Base-by-base conservation (phyloP, 805 yeast species). In the Torulaspora indica region DNA sequence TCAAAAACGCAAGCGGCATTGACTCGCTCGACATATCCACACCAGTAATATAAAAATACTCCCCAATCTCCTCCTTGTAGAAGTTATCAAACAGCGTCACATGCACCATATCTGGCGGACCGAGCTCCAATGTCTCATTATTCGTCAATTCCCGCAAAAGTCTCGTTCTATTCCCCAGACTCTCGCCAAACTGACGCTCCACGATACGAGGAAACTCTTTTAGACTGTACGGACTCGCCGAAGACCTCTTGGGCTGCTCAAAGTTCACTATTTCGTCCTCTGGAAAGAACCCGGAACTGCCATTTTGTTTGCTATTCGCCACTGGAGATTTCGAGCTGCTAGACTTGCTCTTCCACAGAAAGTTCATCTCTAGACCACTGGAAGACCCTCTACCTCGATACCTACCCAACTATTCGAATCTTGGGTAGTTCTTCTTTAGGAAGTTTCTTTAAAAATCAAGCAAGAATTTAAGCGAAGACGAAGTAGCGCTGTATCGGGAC, bases 61-160 rank as follows among this genome's bases (percentile, higher is more conserved):
- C 71, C 1, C 82, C 78, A 10, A 68, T 64, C 46, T 78, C 82
- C 43, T 73, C 71, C 30, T 45, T 49, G 14, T 68, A 61, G 36
- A 71, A 65, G 44, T 68, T 69, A 36, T 75, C 73, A 44, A 67
- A 67, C 25, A 64, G 59, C n/a, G 75, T 64, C n/a, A 71, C 51
- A 53, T 74, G 56, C 38, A 56, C 78, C 45, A 85, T 67, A 63
- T 85, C 95, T 3, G 89, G 83, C 2, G 89, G 86, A 0, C 95
- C 95, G 17, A 82, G 57, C n/a, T 80, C 81, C 42, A 56, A 24
- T 17, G 45, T 49, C 20, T 51, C 60, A 17, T 42, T 28, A 3
- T 25, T 39, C 2, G 40, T 45, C 35, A 60, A 30, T 8, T 51
- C 56, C 17, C 47, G 45, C 27, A 63, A 38, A 14, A 55, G 35